Evolutionary conservation across 2,329 filamentous ascomycete genomes (phyloP).

Genomic region (Lasiodiplodia sp.): DNA sequence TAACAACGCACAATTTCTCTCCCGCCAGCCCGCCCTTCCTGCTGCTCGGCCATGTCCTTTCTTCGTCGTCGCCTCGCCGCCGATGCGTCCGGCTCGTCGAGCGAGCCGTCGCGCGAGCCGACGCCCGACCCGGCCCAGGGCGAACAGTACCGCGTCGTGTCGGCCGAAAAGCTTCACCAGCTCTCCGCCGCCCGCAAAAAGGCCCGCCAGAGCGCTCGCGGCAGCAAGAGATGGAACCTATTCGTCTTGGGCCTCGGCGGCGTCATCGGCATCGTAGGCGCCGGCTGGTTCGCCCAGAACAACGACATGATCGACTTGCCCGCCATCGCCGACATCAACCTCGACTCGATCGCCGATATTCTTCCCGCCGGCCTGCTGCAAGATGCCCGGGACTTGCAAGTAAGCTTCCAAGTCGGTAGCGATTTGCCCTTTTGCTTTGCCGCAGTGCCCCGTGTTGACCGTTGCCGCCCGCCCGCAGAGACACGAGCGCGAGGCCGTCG

Average conservation of each 20-base stretch:
- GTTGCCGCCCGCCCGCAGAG: slow-evolving; percentile 60
- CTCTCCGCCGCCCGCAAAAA: slow-evolving; percentile 40
- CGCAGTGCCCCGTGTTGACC: background rate
- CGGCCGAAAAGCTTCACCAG: slow-evolving; percentile 57
- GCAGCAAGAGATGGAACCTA: slow-evolving; percentile 73
- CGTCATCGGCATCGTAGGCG: slow-evolving; percentile 86
- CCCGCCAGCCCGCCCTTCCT: background rate
- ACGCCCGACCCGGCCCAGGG: slow-evolving; percentile 52
- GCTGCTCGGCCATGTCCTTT: slow-evolving; percentile 42
- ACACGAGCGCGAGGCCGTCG: slow-evolving; percentile 84
- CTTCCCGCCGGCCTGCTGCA: slow-evolving; percentile 84
- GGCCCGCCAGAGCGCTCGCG: slow-evolving; percentile 29
- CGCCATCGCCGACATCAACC: slow-evolving; percentile 71
- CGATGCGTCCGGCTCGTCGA: slow-evolving; percentile 34
- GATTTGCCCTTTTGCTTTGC: slow-evolving; percentile 2
- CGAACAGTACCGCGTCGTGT: slow-evolving; percentile 60
- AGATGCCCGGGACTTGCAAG: slow-evolving; percentile 85
- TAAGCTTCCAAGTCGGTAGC: slow-evolving; percentile 52
- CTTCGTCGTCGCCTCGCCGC: slow-evolving; percentile 46
- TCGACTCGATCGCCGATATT: slow-evolving; percentile 87
- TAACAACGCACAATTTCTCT: background rate
- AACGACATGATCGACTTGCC: slow-evolving; percentile 91
- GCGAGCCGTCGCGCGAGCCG: slow-evolving; percentile 48
- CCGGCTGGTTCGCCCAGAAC: slow-evolving; percentile 86
- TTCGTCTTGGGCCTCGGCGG: slow-evolving; percentile 89